These are phyloP conservation scores for Elsinoe ampelina DNA, from an alignment of 2,329 filamentous ascomycete species.

Conservation along the genomic window DNA sequence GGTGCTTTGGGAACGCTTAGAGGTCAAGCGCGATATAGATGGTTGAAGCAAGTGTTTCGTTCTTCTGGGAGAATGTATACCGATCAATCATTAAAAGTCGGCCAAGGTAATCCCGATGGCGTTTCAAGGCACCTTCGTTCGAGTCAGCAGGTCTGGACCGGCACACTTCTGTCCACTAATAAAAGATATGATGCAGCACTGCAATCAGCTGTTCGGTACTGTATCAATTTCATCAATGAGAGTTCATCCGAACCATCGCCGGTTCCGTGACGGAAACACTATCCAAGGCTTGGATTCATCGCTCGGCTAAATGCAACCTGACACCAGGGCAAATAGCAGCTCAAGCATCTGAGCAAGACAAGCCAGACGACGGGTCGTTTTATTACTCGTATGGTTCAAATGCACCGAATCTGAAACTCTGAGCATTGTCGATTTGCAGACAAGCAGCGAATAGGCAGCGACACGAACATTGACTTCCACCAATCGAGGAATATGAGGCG, in stretches of 20 bases:
- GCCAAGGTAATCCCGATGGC: not conserved
- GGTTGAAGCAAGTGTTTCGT: too few relatives aligned
- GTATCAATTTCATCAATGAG: not conserved
- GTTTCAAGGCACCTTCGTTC: not conserved
- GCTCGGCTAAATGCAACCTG: not conserved
- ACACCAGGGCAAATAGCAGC: not conserved
- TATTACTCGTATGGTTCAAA: not conserved
- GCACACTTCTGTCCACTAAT: not conserved
- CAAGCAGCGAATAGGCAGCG: not conserved
- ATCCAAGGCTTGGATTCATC: not conserved
- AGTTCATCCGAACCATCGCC: constrained; percentile 1
- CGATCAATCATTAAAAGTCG: not conserved
- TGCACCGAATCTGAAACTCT: constrained; percentile 1
- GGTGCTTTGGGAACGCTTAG: too few relatives aligned
- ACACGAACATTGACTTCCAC: not conserved
- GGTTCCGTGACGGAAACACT: not conserved
- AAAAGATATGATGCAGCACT: not conserved
- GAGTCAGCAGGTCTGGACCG: not conserved
- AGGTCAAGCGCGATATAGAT: too few relatives aligned
- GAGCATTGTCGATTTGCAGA: not conserved
- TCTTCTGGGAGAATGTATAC: not conserved
- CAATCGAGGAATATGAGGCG: constrained; percentile 3
- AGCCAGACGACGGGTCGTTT: not conserved
- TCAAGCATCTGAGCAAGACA: not conserved
- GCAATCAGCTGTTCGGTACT: not conserved